Evolutionary conservation across 306 rosid genomes (phyloP).

Genomic region (Trifolium pratense): DNA sequence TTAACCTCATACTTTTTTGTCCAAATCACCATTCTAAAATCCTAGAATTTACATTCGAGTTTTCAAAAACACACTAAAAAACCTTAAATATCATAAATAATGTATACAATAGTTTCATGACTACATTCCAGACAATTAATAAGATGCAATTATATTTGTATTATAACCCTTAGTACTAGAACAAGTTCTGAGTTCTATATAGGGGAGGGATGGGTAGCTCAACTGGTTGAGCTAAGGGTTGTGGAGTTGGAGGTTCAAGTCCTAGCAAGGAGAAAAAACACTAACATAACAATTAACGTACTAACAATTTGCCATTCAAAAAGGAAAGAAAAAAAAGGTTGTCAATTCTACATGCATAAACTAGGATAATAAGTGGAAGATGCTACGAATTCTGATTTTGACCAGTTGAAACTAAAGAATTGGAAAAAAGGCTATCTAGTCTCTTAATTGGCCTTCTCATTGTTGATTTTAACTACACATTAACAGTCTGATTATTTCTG

Average conservation of each 20-base stretch:
- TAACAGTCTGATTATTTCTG: not conserved
- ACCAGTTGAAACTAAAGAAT: constrained; percentile 3
- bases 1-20: not conserved
- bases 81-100: not conserved
- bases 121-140: constrained; percentile 1
- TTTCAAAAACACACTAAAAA: not conserved
- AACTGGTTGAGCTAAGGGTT: too few relatives aligned
- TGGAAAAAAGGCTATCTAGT: not conserved
- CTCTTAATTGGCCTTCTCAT: not conserved
- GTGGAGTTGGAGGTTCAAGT: too few relatives aligned
- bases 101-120: not conserved
- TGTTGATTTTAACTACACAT: not conserved
- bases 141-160: not conserved
- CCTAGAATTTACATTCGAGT: constrained; percentile 6
- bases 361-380: not conserved
- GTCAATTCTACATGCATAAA: not conserved
- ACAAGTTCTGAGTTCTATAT: not conserved
- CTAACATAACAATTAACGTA: too few relatives aligned
- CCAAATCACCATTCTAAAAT: constrained; percentile 11
- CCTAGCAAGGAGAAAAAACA: too few relatives aligned
- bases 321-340: not conserved
- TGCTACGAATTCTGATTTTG: constrained; percentile 5
- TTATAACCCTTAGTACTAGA: not conserved
- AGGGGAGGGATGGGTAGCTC: too few relatives aligned
- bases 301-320: too few relatives aligned